Conservation (phyloP, 2,329 filamentous ascomycete genomes). For the Akanthomyces muscarius region DNA sequence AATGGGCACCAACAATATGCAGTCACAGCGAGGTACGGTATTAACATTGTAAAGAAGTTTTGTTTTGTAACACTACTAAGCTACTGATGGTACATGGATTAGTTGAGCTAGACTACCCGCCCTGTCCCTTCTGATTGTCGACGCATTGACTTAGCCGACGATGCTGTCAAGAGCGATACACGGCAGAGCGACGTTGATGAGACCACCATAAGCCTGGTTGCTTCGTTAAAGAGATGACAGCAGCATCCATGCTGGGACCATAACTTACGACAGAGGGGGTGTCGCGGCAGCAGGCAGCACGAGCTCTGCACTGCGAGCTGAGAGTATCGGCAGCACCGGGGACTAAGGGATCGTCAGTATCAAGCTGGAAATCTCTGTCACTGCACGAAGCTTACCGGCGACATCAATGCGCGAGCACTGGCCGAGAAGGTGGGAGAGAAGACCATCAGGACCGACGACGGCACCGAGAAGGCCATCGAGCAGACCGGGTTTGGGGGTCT, state of each 20-base stretch:
- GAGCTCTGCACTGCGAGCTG: neutral
- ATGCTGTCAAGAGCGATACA: neutral
- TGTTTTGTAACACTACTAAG: neutral
- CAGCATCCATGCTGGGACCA: too few relatives aligned
- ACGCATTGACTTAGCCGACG: neutral
- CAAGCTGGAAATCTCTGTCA: neutral
- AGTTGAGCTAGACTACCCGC: neutral
- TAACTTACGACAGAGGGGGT: neutral
- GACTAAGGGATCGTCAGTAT: neutral
- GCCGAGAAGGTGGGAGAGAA: neutral
- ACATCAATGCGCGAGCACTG: neutral
- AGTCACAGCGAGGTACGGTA: neutral
- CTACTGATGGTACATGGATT: neutral
- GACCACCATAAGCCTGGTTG: neutral
- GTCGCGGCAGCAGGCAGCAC: neutral
- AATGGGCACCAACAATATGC: too few relatives aligned
- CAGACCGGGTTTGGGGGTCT: neutral
- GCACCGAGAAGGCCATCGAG: neutral
- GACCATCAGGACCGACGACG: neutral
- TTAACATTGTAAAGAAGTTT: neutral
- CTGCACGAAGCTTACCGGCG: neutral
- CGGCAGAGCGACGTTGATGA: neutral
- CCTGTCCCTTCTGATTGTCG: neutral
- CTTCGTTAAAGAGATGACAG: neutral
- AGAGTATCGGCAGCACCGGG: neutral